These are phyloP conservation scores for Akanthomyces uredinophilus DNA, from an alignment of 2,329 filamentous ascomycete species.

Conservation along the genomic window DNA sequence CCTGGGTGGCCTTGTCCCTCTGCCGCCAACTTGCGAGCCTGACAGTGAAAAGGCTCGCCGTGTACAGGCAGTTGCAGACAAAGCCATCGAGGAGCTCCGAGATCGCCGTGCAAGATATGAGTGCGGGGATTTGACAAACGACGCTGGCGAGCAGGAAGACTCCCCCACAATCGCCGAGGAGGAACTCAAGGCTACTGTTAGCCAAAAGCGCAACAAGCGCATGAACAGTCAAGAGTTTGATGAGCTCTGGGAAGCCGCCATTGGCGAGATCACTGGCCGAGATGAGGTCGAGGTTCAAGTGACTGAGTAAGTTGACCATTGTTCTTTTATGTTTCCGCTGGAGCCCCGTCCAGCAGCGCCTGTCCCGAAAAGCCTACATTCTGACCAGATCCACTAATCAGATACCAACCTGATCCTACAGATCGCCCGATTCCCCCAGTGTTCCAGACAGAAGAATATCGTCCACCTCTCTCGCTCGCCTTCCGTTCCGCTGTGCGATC, in stretches of 20 bases:
- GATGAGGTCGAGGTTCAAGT: slow-evolving; percentile 52
- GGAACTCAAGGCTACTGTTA: slow-evolving; percentile 72
- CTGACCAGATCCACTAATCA: slow-evolving; percentile 76
- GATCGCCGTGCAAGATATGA: slow-evolving; percentile 84
- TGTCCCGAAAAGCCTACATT: slow-evolving; percentile 22
- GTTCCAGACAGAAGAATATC: slow-evolving; percentile 61
- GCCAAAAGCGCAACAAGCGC: slow-evolving; percentile 70
- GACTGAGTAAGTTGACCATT: slow-evolving; percentile 45
- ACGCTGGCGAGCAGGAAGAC: slow-evolving; percentile 53
- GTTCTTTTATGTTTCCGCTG: slow-evolving; percentile 20
- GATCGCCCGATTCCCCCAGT: slow-evolving; percentile 60
- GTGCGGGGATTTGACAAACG: slow-evolving; percentile 67
- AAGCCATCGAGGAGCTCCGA: slow-evolving; percentile 79
- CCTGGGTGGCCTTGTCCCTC: slow-evolving; percentile 71
- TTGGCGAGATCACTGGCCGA: slow-evolving; percentile 62
- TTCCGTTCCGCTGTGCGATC: slow-evolving; percentile 81
- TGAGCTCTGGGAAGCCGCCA: slow-evolving; percentile 71
- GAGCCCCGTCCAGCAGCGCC: slow-evolving; percentile 7
- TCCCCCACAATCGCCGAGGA: slow-evolving; percentile 60
- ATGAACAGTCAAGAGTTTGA: slow-evolving; percentile 89
- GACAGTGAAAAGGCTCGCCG: slow-evolving; percentile 88
- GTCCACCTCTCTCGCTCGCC: slow-evolving; percentile 83
- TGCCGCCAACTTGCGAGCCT: slow-evolving; percentile 88
- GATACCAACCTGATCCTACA: slow-evolving; percentile 67
- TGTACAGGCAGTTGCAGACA: slow-evolving; percentile 82